Conservation (phyloP, 2,329 filamentous ascomycete genomes). For the Fusarium subglutinans region DNA sequence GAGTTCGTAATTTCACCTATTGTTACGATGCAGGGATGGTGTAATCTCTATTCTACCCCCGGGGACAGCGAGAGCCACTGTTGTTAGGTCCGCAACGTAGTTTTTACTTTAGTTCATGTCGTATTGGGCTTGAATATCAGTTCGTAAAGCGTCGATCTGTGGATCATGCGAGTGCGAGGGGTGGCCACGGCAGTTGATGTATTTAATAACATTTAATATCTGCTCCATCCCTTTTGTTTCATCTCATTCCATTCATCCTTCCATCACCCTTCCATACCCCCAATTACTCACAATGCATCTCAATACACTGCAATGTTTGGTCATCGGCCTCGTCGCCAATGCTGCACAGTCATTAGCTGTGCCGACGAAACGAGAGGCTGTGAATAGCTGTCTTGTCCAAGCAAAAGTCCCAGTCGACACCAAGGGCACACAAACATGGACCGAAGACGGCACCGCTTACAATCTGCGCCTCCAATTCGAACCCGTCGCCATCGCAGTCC, state of each 20-base stretch:
- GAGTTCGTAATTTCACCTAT: not conserved
- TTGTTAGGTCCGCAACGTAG: not conserved
- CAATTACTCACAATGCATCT: not conserved
- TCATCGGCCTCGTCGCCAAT: not conserved
- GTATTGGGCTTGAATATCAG: conserved; percentile 2
- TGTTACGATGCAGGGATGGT: not conserved
- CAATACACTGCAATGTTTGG: not conserved
- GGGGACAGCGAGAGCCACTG: not conserved
- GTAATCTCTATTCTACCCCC: not conserved
- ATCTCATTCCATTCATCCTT: not conserved
- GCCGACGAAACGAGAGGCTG: conserved; percentile 35
- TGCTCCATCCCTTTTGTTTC: not conserved
- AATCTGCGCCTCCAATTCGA: conserved; percentile 48
- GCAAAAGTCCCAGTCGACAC: conserved; percentile 40
- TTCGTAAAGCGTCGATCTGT: conserved; percentile 19
- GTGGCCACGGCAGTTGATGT: not conserved
- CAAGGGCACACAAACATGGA: conserved; percentile 42
- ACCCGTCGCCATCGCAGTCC: conserved; percentile 47
- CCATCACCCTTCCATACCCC: not conserved
- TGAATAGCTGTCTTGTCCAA: conserved; percentile 43
- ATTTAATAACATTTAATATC: conserved; percentile 1
- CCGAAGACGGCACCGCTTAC: conserved; percentile 45
- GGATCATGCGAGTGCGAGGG: not conserved
- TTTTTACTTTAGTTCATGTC: conserved; percentile 1
- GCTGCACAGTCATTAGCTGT: conserved; percentile 9